These are phyloP conservation scores for Rhodofomes roseus DNA, from an alignment of 1,284 basidiomycete species.

Conservation along the genomic window DNA sequence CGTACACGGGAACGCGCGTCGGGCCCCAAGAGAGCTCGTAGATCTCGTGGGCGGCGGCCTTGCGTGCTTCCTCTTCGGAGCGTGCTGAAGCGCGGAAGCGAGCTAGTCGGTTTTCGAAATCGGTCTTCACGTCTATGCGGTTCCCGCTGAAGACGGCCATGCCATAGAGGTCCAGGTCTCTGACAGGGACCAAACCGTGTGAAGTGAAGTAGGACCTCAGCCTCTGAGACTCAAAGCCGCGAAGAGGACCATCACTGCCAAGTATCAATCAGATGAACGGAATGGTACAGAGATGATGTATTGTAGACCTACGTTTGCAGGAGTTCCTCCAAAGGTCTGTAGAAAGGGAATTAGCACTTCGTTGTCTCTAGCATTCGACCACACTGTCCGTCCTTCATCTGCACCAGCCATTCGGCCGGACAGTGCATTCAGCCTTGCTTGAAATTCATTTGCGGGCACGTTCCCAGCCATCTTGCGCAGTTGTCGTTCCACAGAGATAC, in stretches of 20 bases:
- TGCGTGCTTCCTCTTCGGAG: neutral
- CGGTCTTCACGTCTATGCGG: slow-evolving; percentile 20
- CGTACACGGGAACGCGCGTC: slow-evolving; percentile 15
- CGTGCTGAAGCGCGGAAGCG: neutral
- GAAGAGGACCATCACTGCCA: slow-evolving; percentile 25
- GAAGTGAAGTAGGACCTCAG: slow-evolving; percentile 32
- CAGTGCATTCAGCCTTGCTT: neutral
- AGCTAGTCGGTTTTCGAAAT: slow-evolving; percentile 12
- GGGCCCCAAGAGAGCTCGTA: slow-evolving; percentile 22
- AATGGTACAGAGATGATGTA: neutral
- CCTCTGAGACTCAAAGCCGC: slow-evolving; percentile 33
- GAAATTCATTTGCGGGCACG: neutral
- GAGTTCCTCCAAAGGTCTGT: neutral
- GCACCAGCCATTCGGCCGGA: neutral
- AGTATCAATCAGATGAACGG: neutral
- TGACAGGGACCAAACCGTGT: slow-evolving; percentile 29
- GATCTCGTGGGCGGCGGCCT: slow-evolving; percentile 11
- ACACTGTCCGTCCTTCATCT: neutral
- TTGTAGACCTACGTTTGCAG: neutral
- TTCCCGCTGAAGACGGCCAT: neutral
- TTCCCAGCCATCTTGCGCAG: neutral
- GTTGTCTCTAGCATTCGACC: neutral
- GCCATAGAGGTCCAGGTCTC: slow-evolving; percentile 33
- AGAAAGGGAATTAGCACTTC: neutral
- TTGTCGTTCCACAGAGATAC: too few relatives aligned